Evolutionary conservation across 2,329 filamentous ascomycete genomes (phyloP).

Genomic region (Xylaria sp.): DNA sequence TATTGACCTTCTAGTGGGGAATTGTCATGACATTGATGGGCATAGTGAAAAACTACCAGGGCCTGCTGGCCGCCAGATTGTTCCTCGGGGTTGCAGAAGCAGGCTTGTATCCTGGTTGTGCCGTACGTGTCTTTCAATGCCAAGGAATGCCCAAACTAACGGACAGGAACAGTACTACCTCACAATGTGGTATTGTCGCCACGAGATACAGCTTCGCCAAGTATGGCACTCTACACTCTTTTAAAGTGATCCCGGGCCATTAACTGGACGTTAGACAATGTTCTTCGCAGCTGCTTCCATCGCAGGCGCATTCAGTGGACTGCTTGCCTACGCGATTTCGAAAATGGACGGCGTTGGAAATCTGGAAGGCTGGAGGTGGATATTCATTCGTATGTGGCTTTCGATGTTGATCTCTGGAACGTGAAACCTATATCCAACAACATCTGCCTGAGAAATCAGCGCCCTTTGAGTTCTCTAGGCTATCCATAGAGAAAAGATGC

Average conservation of each 20-base stretch:
- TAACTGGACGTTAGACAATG: slow-evolving; percentile 51
- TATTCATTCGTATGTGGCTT: slow-evolving; percentile 56
- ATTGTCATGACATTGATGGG: slow-evolving; percentile 55
- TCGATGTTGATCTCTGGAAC: not conserved
- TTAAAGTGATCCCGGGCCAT: not conserved
- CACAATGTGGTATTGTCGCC: slow-evolving; percentile 62
- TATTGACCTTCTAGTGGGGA: slow-evolving; percentile 26
- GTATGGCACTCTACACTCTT: slow-evolving; percentile 9
- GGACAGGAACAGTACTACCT: slow-evolving; percentile 47
- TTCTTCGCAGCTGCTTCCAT: slow-evolving; percentile 84
- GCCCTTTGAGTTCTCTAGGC: not conserved
- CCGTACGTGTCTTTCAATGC: slow-evolving; percentile 26
- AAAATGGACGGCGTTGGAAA: slow-evolving; percentile 69
- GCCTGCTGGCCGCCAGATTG: slow-evolving; percentile 54
- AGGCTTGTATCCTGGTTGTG: slow-evolving; percentile 39
- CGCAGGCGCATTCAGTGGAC: slow-evolving; percentile 75
- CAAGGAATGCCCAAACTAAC: slow-evolving; percentile 1
- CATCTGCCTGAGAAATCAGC: no score
- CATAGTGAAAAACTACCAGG: slow-evolving; percentile 52
- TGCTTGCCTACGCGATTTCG: slow-evolving; percentile 70
- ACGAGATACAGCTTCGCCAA: slow-evolving; percentile 56
- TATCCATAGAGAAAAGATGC: not conserved
- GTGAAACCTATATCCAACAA: not conserved
- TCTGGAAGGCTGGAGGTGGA: slow-evolving; percentile 64
- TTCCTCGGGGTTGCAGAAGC: slow-evolving; percentile 43